A percentile compares a stretch with the other conserved stretches of the same genome.
Conservation (phyloP, 2,329 filamentous ascomycete species). For the Botrytis byssoidea region DNA sequence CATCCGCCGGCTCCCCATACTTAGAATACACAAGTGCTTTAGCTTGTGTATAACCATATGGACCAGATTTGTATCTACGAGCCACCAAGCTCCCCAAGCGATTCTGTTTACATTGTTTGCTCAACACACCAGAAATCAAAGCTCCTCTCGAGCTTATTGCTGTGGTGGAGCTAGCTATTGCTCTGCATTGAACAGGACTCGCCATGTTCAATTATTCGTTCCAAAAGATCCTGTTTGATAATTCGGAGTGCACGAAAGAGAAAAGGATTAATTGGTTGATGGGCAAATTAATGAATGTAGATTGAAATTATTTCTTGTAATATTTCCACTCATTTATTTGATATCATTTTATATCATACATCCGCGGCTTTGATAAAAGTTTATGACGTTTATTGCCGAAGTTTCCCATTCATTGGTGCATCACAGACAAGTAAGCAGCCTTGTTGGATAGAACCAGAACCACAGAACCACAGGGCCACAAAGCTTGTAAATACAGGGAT, state of each 20-base stretch:
- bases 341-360: neutral
- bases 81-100: conserved; percentile 8
- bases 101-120: neutral
- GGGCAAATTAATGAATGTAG: neutral
- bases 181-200: neutral
- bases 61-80: conserved; percentile 50
- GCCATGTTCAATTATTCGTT: neutral
- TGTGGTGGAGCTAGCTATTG: neutral
- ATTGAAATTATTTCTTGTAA: neutral
- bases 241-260: neutral
- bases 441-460: neutral
- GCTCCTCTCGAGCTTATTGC: neutral
- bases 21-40: conserved; percentile 76
- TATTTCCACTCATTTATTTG: neutral
- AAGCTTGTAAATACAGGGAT: neutral
- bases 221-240: neutral
- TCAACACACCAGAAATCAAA: neutral
- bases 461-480: neutral
- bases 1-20: conserved; percentile 72
- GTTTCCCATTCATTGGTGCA: neutral
- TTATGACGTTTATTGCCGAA: neutral
- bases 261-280: neutral
- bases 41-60: conserved; percentile 80
- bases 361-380: neutral
- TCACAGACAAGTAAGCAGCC: neutral